Evolutionary conservation across 345 rosid species (phyloP).

Genomic region (Hevea brasiliensis): DNA sequence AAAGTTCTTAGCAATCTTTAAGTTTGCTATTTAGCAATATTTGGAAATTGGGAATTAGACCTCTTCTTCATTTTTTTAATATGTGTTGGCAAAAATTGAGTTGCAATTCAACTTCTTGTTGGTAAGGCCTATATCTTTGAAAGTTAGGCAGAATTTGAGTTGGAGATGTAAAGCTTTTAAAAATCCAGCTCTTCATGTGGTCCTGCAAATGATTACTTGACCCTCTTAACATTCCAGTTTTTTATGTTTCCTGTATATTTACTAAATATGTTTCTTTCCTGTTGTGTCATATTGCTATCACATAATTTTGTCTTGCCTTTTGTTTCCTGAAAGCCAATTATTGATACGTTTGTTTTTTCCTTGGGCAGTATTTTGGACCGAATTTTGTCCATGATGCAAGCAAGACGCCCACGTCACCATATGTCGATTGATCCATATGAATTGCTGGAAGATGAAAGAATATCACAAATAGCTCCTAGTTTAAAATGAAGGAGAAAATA

Average conservation of each 20-base stretch:
- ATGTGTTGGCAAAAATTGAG: neutral
- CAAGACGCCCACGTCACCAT: slow-evolving; percentile 47
- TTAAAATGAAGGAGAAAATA: slow-evolving; percentile 40
- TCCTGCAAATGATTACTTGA: neutral
- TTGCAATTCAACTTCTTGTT: neutral
- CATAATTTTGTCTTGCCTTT: neutral
- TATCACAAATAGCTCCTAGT: slow-evolving; percentile 57
- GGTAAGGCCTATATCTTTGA: neutral
- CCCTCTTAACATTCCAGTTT: neutral
- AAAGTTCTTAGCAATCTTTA: neutral
- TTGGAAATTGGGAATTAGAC: neutral
- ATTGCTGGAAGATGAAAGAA: slow-evolving; percentile 79
- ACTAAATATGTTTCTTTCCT: neutral
- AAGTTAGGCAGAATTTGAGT: neutral
- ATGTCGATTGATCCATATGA: slow-evolving; percentile 63
- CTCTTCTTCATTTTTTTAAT: neutral
- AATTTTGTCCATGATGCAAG: slow-evolving; percentile 68
- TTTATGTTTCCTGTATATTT: neutral
- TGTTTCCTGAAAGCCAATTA: neutral
- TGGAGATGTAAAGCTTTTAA: neutral
- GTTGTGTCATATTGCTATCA: neutral
- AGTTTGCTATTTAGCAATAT: neutral
- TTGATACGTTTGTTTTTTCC: slow-evolving; percentile 13
- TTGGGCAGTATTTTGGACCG: slow-evolving; percentile 69
- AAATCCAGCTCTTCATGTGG: neutral